A percentile compares a stretch with the other conserved stretches of the same genome.
Evolutionary conservation across 768 basidiomycete genomes (phyloP).

Genomic region (Clitopilus passeckerianus): DNA sequence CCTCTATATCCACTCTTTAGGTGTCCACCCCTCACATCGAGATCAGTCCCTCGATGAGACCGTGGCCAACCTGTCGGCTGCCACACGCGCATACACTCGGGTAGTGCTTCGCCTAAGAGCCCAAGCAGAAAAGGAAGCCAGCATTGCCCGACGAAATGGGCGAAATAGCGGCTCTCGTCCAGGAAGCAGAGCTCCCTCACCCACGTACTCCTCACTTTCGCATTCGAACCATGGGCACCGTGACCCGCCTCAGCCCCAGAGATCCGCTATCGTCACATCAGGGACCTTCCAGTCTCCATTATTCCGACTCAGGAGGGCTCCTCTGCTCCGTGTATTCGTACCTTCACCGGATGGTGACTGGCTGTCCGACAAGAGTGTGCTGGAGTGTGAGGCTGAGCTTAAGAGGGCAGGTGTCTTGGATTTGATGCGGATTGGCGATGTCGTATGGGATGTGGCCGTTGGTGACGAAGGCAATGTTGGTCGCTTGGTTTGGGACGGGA

Average conservation of each 20-base stretch:
- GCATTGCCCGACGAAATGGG: constrained; percentile 16
- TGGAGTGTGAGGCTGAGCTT: constrained; percentile 81
- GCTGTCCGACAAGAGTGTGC: constrained; percentile 75
- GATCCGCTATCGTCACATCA: constrained; percentile 1
- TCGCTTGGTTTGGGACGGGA: constrained; percentile 85
- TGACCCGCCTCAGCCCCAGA: constrained; percentile 2
- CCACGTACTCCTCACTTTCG: constrained; percentile 45
- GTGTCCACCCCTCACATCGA: constrained; percentile 34
- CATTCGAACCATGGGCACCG: constrained; percentile 30
- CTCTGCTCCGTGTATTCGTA: constrained; percentile 75
- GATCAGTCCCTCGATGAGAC: constrained; percentile 35
- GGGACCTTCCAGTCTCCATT: constrained; percentile 62
- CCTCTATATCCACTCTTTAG: constrained; percentile 49
- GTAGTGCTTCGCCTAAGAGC: constrained; percentile 73
- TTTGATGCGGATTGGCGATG: constrained; percentile 69
- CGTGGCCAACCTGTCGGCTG: constrained; percentile 49
- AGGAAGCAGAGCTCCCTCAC: constrained; percentile 66
- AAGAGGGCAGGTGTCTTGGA: constrained; percentile 59
- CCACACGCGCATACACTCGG: constrained; percentile 74
- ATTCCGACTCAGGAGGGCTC: constrained; percentile 66
- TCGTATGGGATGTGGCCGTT: constrained; percentile 84
- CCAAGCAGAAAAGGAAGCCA: constrained; percentile 63
- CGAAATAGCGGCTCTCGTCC: constrained; percentile 20
- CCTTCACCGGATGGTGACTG: constrained; percentile 85
- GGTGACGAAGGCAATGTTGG: constrained; percentile 85